Conservation (phyloP, 345 rosid species). For the Brassica cretica region DNA sequence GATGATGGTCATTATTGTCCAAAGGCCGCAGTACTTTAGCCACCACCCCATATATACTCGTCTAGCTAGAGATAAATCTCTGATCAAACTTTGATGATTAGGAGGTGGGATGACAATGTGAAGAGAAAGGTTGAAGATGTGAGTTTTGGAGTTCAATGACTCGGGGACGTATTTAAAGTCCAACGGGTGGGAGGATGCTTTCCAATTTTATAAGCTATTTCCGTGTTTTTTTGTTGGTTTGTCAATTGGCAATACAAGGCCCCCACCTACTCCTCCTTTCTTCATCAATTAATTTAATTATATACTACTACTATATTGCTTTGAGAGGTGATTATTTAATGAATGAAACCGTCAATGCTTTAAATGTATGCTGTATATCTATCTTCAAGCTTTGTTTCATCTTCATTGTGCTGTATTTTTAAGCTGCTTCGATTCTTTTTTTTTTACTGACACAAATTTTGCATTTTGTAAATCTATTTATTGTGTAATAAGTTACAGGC, state of each 20-base stretch:
- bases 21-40: constrained; percentile 14
- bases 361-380: background rate
- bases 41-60: constrained; percentile 4
- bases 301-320: background rate
- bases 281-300: background rate
- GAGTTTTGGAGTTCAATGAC: constrained; percentile 9
- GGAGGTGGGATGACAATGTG: background rate
- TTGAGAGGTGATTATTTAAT: background rate
- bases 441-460: background rate
- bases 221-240: constrained; percentile 30
- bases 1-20: constrained; percentile 15
- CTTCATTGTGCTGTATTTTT: background rate
- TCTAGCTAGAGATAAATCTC: background rate
- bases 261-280: constrained; percentile 21
- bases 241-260: constrained; percentile 13
- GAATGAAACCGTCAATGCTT: background rate
- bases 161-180: constrained; percentile 35
- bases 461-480: background rate
- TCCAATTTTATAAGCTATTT: constrained; percentile 11
- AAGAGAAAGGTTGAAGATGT: background rate
- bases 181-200: constrained; percentile 20
- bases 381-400: background rate
- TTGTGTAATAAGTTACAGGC: background rate
- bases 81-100: background rate
- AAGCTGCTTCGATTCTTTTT: background rate